These are phyloP conservation scores for Eucalyptus marginata DNA, from an alignment of 345 rosid species.

Conservation along the genomic window DNA sequence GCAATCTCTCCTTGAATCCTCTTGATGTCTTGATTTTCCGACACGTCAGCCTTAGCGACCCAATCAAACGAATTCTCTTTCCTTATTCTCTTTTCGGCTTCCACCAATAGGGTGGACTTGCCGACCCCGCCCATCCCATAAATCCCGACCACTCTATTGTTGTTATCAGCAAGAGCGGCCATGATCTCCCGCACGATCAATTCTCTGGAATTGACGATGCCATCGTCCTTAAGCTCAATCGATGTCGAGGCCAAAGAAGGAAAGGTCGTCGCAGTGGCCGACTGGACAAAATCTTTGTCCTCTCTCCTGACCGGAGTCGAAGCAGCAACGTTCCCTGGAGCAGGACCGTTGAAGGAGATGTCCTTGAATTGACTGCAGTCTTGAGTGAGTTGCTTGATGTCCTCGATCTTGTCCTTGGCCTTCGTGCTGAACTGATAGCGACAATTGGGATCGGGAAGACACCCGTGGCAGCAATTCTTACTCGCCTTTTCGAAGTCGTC, in stretches of 20 bases:
- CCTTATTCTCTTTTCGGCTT: background rate
- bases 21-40: background rate
- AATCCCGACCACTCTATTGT: background rate
- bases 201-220: accelerated
- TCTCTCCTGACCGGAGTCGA: background rate
- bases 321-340: background rate
- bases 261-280: accelerated
- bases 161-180: background rate
- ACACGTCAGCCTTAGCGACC: background rate
- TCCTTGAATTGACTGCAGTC: background rate
- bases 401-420: background rate
- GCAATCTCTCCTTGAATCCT: background rate
- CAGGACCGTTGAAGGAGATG: background rate
- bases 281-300: background rate
- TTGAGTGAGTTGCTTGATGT: background rate
- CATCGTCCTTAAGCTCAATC: background rate
- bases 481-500: accelerated
- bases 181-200: accelerated
- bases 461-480: accelerated
- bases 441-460: background rate
- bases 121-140: background rate
- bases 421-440: background rate
- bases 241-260: accelerated
- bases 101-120: background rate
- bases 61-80: background rate